A percentile compares a stretch with the other conserved stretches of the same genome.
Evolutionary conservation across 345 rosid species (phyloP).

Genomic region (Salix arbutifolia): DNA sequence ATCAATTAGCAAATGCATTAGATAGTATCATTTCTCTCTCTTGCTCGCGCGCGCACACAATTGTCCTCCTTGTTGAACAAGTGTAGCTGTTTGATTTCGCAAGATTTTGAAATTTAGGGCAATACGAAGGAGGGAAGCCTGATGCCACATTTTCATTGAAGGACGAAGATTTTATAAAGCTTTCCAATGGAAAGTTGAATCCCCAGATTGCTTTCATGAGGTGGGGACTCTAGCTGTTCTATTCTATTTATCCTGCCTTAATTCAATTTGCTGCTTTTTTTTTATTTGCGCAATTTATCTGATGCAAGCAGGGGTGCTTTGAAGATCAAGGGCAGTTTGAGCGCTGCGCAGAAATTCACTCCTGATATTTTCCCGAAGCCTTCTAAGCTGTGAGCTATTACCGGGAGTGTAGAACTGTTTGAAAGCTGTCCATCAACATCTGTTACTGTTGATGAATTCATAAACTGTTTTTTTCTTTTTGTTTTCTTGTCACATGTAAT

Average conservation of each 20-base stretch:
- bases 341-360: conserved; percentile 91
- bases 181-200: conserved; percentile 85
- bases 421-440: background rate
- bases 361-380: conserved; percentile 98
- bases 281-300: background rate
- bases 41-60: background rate
- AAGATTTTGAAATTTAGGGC: conserved; percentile 34
- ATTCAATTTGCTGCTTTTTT: background rate
- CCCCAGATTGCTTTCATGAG: conserved; percentile 96
- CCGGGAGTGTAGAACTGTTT: background rate
- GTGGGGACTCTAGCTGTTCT: conserved; percentile 21
- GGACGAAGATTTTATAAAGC: conserved; percentile 91
- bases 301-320: conserved; percentile 68
- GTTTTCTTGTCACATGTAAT: no score
- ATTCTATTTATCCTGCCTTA: background rate
- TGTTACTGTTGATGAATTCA: background rate
- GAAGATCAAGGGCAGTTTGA: conserved; percentile 94
- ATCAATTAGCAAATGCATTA: background rate
- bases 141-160: conserved; percentile 79
- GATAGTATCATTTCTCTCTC: background rate
- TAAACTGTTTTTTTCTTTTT: background rate
- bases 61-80: background rate
- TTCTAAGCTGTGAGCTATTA: conserved; percentile 61
- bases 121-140: conserved; percentile 83
- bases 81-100: background rate